Base-by-base conservation (phyloP, 768 basidiomycete genomes). In the Boletus subcaerulescens region DNA sequence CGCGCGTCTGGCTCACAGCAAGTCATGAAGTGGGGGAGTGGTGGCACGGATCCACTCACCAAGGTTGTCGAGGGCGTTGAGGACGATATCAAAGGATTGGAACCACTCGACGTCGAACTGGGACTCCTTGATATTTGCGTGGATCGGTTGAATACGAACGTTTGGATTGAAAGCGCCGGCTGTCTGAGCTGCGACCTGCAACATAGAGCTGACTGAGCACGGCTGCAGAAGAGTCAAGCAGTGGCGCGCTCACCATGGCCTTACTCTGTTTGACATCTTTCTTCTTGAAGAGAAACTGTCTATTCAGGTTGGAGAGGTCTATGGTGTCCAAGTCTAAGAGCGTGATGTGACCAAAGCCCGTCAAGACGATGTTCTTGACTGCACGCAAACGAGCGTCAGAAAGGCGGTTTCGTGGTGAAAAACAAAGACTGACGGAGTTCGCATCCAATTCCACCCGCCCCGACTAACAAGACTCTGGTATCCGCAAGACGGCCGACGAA, bases 261-360 rank as follows among this genome's bases (percentile, higher is more conserved):
- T 99, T 99, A 64, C 94, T 89, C 65, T 97, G 91, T 67, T 97
- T 97, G 52, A 99, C 89, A 64, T 98, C 94, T 66, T 96, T 96
- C 74, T 98, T 98, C 58, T 83, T 82, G 75, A 99, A 99, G 39
- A 99, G 76, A 70, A 98, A 99, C 64, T 98, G 96, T 20, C 96
- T 83, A 66, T 99, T 99, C 49, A 98, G 77, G 69, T 99, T 99
- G 46, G 93, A 96, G 41, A 99, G 79, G 78, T 99, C 96, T 70
- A 99, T 99, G 18, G 96, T 99, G 73, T 99, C 96, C 59, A 99
- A 80, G 73, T 99, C 96, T 55, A 99, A 79, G 47, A 97, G 81
- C 0, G 93, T 93, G 58, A 97, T 96, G 67, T 89, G 79, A 18
- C 91, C 91, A 63, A 98, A 98, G 29, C 95, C 95, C 1, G 92